Base-by-base conservation (phyloP, 2,329 filamentous ascomycete species). In the Grosmannia serpens region DNA sequence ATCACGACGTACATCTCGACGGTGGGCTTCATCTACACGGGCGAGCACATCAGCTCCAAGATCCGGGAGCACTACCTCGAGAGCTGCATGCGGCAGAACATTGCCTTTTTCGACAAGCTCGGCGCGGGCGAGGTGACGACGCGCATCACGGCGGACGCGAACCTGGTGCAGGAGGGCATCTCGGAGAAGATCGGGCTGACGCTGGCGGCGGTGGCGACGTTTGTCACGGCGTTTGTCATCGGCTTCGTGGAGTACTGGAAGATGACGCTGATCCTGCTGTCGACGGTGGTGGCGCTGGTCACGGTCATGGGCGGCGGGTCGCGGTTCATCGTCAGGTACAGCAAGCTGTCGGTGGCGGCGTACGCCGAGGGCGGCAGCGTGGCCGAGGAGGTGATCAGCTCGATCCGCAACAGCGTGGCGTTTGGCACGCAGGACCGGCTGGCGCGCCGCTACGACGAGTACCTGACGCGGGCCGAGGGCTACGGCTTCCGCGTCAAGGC, bases 41-140 rank as follows among this genome's bases (percentile, higher is more conserved):
- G 88, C 59, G 88, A 92, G 70, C 86, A 90, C 67, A 84, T 91
- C 67, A 85, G 85, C 59, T 82, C 83, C 62, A 89, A 90, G 74
- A 88, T 91, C 65, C 84, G 91, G 60, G 83, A 89, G 68, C 81
- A 89, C 64, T 97, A 97, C 66, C 81, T 99, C 8, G 81, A 85
- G 65, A 89, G 88, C 62, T 91, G 91, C 67, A 76, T 95, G 75
- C 83, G 84, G 61, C 91, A 95, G 70, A 95, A 96, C 69, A 92
- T 95, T 69, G 91, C 84, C 52, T 95, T 89, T 71, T 95, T 95
- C 72, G 94, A 97, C 71, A 94, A 94, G 67, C 80, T 96, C 17
- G 92, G 91, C 56, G 88, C 91, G 38, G 91, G 92, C 60, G 94
- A 96, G 72, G 89, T 97, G 61, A 96, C 91, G 0, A 96, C 91